phyloP scores from a whole-genome alignment of 2,329 filamentous ascomycete genomes.

The Ceratocystis eucalypticola region DNA sequence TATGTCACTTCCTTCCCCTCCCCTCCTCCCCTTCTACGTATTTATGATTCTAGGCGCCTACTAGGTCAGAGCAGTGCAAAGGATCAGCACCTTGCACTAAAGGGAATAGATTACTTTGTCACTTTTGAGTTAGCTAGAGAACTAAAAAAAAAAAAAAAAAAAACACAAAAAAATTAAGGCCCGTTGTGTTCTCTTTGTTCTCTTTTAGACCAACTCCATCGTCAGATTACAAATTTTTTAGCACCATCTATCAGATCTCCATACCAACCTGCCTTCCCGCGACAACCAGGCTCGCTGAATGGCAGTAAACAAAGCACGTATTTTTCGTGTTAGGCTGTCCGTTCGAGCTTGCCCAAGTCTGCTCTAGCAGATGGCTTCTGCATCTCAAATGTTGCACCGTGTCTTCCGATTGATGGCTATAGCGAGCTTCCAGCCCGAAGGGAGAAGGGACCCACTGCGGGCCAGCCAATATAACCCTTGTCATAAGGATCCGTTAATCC shows the following conservation, averaged over 20 bases:
- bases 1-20: background rate
- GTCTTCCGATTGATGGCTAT: background rate
- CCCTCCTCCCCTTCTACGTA: background rate
- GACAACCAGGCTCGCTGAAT: too few relatives aligned
- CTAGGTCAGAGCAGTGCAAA: background rate
- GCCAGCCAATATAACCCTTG: slow-evolving; percentile 4
- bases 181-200: background rate
- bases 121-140: background rate
- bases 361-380: too few relatives aligned
- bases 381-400: background rate
- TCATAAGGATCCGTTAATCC: background rate
- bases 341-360: too few relatives aligned
- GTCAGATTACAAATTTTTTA: background rate
- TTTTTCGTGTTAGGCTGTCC: too few relatives aligned
- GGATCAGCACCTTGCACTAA: background rate
- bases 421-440: background rate
- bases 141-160: background rate
- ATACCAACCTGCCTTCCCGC: too few relatives aligned
- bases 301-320: too few relatives aligned
- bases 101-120: background rate
- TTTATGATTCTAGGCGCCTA: background rate
- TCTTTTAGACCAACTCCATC: too few relatives aligned
- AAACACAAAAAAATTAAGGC: background rate
- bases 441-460: background rate
- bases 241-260: background rate